A percentile compares a stretch with the other conserved stretches of the same genome.
Conservation (phyloP, 441 rosid genomes). For the Arabidopsis lyrata region DNA sequence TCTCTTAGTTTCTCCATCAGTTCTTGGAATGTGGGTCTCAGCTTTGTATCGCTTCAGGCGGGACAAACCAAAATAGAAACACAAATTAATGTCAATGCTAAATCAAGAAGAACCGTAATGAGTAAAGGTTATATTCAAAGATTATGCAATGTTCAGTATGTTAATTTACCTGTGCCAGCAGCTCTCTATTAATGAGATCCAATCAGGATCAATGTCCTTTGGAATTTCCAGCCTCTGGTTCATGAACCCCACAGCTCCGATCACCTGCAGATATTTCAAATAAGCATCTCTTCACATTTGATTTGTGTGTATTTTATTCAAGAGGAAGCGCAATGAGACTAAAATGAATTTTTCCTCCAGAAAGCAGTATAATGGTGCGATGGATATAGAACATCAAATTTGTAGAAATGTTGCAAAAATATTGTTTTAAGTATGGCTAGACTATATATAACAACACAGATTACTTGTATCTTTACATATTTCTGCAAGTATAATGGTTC, state of each 20-base stretch:
- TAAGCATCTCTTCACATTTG: constrained; percentile 40
- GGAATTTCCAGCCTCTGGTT: constrained; percentile 89
- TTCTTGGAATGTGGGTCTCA: constrained; percentile 90
- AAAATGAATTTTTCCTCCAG: constrained; percentile 21
- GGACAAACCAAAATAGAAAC: constrained; percentile 18
- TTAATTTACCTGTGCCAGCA: constrained; percentile 85
- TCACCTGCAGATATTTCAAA: constrained; percentile 69
- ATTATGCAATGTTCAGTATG: background rate
- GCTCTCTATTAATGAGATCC: constrained; percentile 84
- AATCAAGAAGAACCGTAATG: constrained; percentile 11
- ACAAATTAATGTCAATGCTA: constrained; percentile 3
- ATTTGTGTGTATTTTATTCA: too few relatives aligned
- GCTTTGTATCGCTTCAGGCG: constrained; percentile 67
- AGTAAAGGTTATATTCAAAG: background rate
- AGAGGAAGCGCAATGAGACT: constrained; percentile 9
- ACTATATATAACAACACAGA: background rate
- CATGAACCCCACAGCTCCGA: constrained; percentile 98
- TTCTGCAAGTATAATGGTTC: background rate
- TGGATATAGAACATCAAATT: background rate
- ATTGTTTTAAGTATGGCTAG: background rate
- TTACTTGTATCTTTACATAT: constrained; percentile 6
- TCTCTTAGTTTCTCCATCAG: constrained; percentile 76
- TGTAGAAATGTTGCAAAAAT: background rate
- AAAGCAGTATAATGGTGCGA: background rate
- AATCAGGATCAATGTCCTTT: constrained; percentile 74